Conservation (phyloP, 2,329 filamentous ascomycete species). For the Arthrobotrys sphaeroides region DNA sequence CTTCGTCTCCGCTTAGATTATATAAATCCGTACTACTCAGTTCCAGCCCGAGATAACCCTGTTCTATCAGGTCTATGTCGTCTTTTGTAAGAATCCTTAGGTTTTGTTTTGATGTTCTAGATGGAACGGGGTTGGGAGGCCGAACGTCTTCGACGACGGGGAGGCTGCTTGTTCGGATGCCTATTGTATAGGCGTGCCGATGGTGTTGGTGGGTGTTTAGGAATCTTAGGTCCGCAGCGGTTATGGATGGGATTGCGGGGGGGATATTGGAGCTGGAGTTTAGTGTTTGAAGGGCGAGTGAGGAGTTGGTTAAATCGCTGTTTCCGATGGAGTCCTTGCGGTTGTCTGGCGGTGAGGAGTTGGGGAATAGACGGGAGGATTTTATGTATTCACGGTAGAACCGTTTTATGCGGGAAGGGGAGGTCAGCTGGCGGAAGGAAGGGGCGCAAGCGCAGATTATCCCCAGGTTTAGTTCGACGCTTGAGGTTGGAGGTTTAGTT, state of each 20-base stretch:
- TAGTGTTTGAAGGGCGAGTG: slow-evolving; percentile 21
- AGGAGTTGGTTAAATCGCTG: slow-evolving; percentile 4
- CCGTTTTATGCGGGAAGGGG: slow-evolving; percentile 15
- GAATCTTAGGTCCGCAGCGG: not conserved
- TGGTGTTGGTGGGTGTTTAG: not conserved
- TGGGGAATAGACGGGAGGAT: not conserved
- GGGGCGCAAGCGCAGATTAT: slow-evolving; percentile 50
- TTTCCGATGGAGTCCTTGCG: slow-evolving; percentile 9
- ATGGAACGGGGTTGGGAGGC: slow-evolving; percentile 3
- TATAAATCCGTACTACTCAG: not conserved
- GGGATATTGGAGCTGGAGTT: not conserved
- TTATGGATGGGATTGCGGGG: not conserved
- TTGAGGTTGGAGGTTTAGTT: not conserved
- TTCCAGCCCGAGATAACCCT: slow-evolving; percentile 4
- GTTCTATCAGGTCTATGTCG: slow-evolving; percentile 41
- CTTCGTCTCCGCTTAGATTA: slow-evolving; percentile 8
- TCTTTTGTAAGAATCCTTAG: slow-evolving; percentile 37
- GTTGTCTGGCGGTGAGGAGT: not conserved
- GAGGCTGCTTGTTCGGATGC: not conserved
- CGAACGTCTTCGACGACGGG: not conserved
- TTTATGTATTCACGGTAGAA: slow-evolving; percentile 33
- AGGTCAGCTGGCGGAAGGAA: slow-evolving; percentile 28
- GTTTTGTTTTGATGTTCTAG: not conserved
- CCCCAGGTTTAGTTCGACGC: slow-evolving; percentile 39
- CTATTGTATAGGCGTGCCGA: not conserved